These are phyloP conservation scores for Suhomyces canberraensis DNA, from an alignment of 805 yeast species.

Conservation along the genomic window DNA sequence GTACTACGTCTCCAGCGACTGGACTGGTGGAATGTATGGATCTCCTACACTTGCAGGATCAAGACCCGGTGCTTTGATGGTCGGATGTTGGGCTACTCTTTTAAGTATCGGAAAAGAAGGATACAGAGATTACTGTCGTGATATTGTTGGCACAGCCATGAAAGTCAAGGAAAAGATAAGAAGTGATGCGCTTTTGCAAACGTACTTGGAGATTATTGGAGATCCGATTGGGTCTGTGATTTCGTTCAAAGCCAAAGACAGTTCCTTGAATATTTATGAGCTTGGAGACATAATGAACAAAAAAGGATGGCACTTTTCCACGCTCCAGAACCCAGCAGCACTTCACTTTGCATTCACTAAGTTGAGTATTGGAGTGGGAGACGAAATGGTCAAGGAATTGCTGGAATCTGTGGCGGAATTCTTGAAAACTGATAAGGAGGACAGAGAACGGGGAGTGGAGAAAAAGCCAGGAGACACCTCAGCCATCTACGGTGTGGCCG, in stretches of 20 bases:
- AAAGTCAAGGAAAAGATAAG: constrained; percentile 49
- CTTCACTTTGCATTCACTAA: constrained; percentile 86
- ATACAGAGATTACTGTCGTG: constrained; percentile 60
- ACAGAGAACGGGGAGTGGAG: constrained; percentile 17
- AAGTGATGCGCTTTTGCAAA: constrained; percentile 37
- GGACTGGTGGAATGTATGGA: constrained; percentile 96
- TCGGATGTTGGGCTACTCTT: constrained; percentile 98
- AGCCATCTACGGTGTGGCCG: constrained; percentile 93
- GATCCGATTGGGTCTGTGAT: constrained; percentile 84
- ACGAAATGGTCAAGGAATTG: constrained; percentile 55
- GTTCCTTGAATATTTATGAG: constrained; percentile 61
- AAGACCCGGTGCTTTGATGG: constrained; percentile 94
- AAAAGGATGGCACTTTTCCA: constrained; percentile 85
- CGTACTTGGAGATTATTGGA: constrained; percentile 70
- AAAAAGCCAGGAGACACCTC: constrained; percentile 64
- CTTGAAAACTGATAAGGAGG: constrained; percentile 22
- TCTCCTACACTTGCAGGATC: constrained; percentile 97
- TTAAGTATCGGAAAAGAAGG: constrained; percentile 82
- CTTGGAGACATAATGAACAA: constrained; percentile 66
- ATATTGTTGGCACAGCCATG: constrained; percentile 65
- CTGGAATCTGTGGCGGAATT: constrained; percentile 43
- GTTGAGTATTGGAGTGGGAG: constrained; percentile 60
- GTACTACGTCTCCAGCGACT: constrained; percentile 75
- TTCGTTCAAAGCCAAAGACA: constrained; percentile 56
- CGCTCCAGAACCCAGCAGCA: constrained; percentile 88